These are phyloP conservation scores for Microcyclosporella mali DNA, from an alignment of 2,329 filamentous ascomycete species.

Conservation along the genomic window DNA sequence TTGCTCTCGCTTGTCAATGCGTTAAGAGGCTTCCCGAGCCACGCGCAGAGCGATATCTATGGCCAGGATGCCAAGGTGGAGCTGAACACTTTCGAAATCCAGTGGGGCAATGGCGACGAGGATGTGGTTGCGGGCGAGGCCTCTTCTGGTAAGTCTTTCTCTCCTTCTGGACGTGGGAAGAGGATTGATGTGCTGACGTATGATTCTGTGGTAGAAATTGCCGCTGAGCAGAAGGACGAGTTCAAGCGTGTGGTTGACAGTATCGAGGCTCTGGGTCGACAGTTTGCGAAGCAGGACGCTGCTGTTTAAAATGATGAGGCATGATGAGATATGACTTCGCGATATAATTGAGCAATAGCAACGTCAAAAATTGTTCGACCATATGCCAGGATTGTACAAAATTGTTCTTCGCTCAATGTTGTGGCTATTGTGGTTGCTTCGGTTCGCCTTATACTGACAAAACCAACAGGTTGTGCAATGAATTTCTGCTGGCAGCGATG, in stretches of 20 bases:
- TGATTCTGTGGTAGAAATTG: constrained; percentile 29
- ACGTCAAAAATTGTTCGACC: too few relatives aligned
- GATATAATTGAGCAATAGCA: too few relatives aligned
- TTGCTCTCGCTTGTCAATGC: constrained; percentile 34
- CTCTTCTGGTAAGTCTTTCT: not conserved
- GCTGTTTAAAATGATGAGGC: constrained; percentile 14
- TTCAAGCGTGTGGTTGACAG: constrained; percentile 40
- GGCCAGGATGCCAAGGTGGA: constrained; percentile 35
- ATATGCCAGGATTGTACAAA: too few relatives aligned
- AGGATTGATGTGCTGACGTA: too few relatives aligned
- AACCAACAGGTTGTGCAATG: too few relatives aligned
- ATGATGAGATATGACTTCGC: too few relatives aligned
- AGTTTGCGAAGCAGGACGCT: constrained; percentile 38
- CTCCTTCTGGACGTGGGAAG: too few relatives aligned
- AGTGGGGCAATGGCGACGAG: constrained; percentile 38
- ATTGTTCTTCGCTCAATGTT: too few relatives aligned
- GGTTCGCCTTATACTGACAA: too few relatives aligned
- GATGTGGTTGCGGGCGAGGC: constrained; percentile 31
- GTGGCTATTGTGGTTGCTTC: too few relatives aligned
- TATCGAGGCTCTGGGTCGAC: constrained; percentile 37
- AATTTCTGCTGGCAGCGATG: too few relatives aligned
- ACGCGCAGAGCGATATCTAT: constrained; percentile 36
- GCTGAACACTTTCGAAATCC: constrained; percentile 39
- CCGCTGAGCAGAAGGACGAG: constrained; percentile 38
- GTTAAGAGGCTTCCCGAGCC: constrained; percentile 37